Base-by-base conservation (phyloP, 1,284 basidiomycete genomes). In the Veloboletus limbatus region DNA sequence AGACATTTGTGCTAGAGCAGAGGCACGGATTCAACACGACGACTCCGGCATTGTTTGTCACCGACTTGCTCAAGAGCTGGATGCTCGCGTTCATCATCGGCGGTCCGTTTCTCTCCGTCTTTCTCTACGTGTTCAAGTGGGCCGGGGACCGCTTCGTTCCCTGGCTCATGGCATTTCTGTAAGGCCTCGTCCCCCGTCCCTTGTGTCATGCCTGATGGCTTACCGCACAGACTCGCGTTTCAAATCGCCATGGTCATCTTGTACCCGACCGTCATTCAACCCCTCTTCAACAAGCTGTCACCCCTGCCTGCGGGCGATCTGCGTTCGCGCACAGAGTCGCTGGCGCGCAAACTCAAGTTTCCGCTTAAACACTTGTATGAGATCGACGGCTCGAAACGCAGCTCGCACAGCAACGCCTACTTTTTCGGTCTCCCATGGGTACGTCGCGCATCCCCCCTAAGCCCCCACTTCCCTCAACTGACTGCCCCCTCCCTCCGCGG, bases 21-120 rank as follows among this genome's bases (percentile, higher is more conserved):
- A 86, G 85, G 55, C 92, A 97, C 59, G 95, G 94, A 1, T 98
- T 98, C 77, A 98, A 98, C 79, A 97, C 97, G 73, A 92, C 85
- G 14, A 92, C 92, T 0, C 77, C 79, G 2, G 56, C 57, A 6
- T 74, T 94, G 3, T 97, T 90, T 65, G 63, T 93, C 47, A 70
- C 76, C 3, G 94, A 97, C 67, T 69, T 88, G 34, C 35, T 95
- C 58, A 97, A 97, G 69, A 77, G 82, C 17, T 92, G 85, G 80
- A 66, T 72, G 3, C 68, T 99, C 36, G 81, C 81, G 8, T 77
- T 87, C 40, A 77, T 72, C 28, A 75, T 99, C n/a, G 92, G 94
- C 17, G 75, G 85, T 1, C 96, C 96, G 0, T 86, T 98, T 71
- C 77, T 97, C 41, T 85, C 90, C 28, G 82, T 76, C 0, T 90